Conservation (phyloP, 108 stramenopile genomes). For the Conticribra guillardii region DNA sequence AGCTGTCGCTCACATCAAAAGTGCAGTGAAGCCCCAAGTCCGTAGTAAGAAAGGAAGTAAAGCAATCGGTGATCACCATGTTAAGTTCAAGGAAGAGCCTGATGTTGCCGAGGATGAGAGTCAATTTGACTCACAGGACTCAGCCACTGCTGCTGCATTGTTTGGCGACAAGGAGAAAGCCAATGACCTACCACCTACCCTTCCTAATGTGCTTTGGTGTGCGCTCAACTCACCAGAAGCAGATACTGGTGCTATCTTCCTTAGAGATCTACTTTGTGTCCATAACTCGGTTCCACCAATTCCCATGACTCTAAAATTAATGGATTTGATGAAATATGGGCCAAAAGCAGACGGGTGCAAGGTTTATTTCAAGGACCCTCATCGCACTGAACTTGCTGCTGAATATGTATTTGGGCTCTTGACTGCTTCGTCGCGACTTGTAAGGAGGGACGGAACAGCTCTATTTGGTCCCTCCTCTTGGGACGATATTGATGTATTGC, state of each 20-base stretch:
- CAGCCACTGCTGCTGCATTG: not conserved
- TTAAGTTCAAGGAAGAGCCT: not conserved
- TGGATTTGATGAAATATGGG: constrained; percentile 45
- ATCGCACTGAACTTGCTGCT: constrained; percentile 41
- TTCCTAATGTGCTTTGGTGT: constrained; percentile 48
- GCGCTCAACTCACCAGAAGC: constrained; percentile 54
- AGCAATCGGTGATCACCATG: not conserved
- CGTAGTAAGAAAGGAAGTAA: not conserved
- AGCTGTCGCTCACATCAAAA: not conserved
- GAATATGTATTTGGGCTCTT: constrained; percentile 40
- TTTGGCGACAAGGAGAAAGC: constrained; percentile 29
- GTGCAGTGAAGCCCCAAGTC: not conserved
- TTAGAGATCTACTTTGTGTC: not conserved
- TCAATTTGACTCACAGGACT: constrained; percentile 7
- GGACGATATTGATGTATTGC: constrained; percentile 41
- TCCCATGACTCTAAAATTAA: constrained; percentile 33
- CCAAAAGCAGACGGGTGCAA: constrained; percentile 47
- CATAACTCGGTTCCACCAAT: constrained; percentile 24
- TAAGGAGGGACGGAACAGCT: constrained; percentile 28
- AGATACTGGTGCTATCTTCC: constrained; percentile 12
- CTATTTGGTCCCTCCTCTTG: constrained; percentile 48
- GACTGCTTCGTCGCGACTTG: constrained; percentile 22
- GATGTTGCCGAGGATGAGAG: constrained; percentile 6
- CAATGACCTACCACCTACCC: constrained; percentile 32
- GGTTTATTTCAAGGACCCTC: constrained; percentile 50